A percentile compares a stretch with the other conserved stretches of the same genome.
These are phyloP conservation scores for Dalechampia spathulata DNA, from an alignment of 441 rosid species.

Conservation along the genomic window DNA sequence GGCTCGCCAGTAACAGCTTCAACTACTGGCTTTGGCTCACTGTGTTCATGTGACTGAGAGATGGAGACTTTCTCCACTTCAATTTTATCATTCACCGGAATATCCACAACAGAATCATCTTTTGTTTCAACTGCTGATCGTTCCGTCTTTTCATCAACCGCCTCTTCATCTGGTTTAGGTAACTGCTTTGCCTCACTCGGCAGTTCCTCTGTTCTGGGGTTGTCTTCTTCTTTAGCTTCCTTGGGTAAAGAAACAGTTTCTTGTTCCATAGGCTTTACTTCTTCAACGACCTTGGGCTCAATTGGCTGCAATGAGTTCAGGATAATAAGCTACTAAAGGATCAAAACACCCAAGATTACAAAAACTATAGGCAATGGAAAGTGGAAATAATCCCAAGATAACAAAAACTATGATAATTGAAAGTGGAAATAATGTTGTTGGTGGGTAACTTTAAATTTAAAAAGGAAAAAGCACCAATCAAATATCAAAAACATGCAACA, in stretches of 20 bases:
- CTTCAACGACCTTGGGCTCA: constrained; percentile 14
- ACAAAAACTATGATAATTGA: no score
- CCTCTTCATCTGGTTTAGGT: not conserved
- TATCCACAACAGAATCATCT: not conserved
- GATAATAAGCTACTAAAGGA: not conserved
- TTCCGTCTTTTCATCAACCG: constrained; percentile 4
- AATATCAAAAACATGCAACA: not conserved
- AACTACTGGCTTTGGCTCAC: not conserved
- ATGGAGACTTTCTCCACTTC: not conserved
- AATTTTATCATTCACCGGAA: not conserved
- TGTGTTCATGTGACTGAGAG: no score
- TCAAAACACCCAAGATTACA: not conserved
- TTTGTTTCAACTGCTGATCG: constrained; percentile 3
- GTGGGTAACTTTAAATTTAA: not conserved
- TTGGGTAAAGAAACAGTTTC: not conserved
- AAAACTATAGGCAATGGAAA: no score
- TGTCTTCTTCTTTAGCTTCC: not conserved
- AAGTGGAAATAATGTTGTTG: not conserved
- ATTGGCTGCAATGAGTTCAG: constrained; percentile 9
- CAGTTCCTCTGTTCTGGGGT: constrained; percentile 1
- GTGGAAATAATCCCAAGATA: no score
- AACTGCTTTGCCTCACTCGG: not conserved
- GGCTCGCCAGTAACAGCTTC: not conserved
- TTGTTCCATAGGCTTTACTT: constrained; percentile 1
- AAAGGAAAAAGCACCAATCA: not conserved